phyloP scores from a whole-genome alignment of 2,329 filamentous ascomycete genomes.

The Nemania diffusa region DNA sequence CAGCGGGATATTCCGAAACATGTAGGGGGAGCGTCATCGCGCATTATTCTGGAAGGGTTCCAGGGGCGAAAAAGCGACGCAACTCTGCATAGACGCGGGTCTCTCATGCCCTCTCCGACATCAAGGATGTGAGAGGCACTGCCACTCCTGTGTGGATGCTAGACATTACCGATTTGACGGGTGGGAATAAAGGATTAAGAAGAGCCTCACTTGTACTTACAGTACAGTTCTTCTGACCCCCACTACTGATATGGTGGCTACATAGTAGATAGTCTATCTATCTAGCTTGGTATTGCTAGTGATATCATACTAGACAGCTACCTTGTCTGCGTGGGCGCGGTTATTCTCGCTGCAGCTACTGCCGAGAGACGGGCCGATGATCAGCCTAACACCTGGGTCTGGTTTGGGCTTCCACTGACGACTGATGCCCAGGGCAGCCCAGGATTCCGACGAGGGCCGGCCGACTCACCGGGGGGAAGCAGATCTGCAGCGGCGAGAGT shows the following conservation, averaged over 20 bases:
- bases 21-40: slow-evolving; percentile 29
- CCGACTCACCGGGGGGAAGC: slow-evolving; percentile 17
- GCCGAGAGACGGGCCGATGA: slow-evolving; percentile 37
- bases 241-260: neutral
- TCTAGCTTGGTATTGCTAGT: slow-evolving; percentile 6
- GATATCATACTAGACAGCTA: neutral
- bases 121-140: slow-evolving; percentile 8
- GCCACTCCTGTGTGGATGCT: slow-evolving; percentile 11
- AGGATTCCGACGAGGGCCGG: slow-evolving; percentile 1
- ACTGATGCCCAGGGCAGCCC: slow-evolving; percentile 2
- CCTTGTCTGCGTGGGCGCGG: slow-evolving; percentile 12
- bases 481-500: slow-evolving; percentile 33
- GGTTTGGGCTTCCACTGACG: neutral
- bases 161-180: neutral
- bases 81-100: slow-evolving; percentile 6
- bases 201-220: neutral
- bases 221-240: slow-evolving; percentile 9
- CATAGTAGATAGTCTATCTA: too few species aligned
- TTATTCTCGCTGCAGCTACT: slow-evolving; percentile 32
- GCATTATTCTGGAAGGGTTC: slow-evolving; percentile 37
- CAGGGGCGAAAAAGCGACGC: slow-evolving; percentile 20
- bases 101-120: neutral
- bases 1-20: slow-evolving; percentile 28
- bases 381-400: slow-evolving; percentile 19
- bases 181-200: neutral